Base-by-base conservation (phyloP, 148 eudicot genomes). In the Dianthus caryophyllus region DNA sequence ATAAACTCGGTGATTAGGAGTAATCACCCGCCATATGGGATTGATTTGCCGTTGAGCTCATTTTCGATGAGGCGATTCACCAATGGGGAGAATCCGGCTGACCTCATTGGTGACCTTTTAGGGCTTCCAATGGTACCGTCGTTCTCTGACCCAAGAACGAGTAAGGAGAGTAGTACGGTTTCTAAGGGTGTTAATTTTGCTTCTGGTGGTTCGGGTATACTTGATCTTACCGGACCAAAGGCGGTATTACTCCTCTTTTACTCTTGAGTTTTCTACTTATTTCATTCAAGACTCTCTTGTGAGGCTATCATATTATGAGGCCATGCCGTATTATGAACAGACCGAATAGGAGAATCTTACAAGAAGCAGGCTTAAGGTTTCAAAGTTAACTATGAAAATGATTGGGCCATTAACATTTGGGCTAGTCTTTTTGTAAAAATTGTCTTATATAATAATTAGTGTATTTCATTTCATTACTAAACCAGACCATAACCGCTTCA, bases 161-260 rank as follows among this genome's bases (percentile, higher is more conserved):
- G n/a, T 47, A 73, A 48, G 47, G 66, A 62, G 20, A 15, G 8
- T 51, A 18, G 17, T n/a, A n/a, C n/a, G 31, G 27, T 67, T 60
- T 8, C 16, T 60, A 25, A 15, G 6, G 76, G 76, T 30, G 67
- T 73, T 56, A 73, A 67, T 49, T 24, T 33, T 50, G 76, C 61
- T 20, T 73, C 67, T 27, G 67, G 66, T 26, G 76, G 71, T 60
- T 73, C 76, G 38, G 71, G 76, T 38, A 73, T 67, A n/a, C 67
- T 73, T 5, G 71, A 73, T 39, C 16, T 43, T 26, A 73, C 76
- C 3, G 60, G 31, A 10, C 39, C 67, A 4, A 59, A 43, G 5
- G 4, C 20, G 71, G 76, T 73, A 73, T 6, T 50, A 16, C 26
- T 24, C 1, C 12, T 15, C 12, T 39, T 13, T 47, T 30, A 15